Evolutionary conservation across 768 basidiomycete genomes (phyloP).

Genomic region (Termitomyces sp.): DNA sequence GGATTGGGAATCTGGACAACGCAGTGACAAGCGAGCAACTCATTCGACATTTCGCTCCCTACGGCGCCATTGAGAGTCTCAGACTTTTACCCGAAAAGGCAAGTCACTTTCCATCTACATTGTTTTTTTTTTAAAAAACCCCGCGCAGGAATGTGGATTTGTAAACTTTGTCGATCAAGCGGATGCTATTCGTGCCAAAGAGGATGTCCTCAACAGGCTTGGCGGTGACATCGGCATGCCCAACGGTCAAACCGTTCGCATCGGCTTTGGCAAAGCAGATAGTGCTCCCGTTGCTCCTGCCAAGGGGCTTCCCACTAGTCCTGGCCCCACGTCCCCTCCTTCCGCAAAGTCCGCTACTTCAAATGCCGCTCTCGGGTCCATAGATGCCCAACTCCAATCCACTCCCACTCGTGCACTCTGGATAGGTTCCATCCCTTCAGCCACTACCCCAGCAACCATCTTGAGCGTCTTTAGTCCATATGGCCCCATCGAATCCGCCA

Average conservation of each 20-base stretch:
- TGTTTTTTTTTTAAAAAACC: no score
- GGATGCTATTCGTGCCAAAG: slow-evolving; percentile 96
- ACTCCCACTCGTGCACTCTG: slow-evolving; percentile 93
- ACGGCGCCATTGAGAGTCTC: slow-evolving; percentile 95
- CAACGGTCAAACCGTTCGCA: slow-evolving; percentile 92
- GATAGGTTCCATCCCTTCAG: slow-evolving; percentile 96
- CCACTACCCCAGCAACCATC: slow-evolving; percentile 91
- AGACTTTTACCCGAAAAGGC: slow-evolving; percentile 97
- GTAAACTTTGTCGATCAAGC: slow-evolving; percentile 96
- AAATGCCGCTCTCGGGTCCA: slow-evolving; percentile 53
- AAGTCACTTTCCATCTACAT: slow-evolving; percentile 9
- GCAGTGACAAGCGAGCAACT: slow-evolving; percentile 93
- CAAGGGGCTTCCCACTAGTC: slow-evolving; percentile 63
- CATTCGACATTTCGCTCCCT: slow-evolving; percentile 91
- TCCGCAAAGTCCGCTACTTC: slow-evolving; percentile 39
- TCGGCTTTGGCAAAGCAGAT: slow-evolving; percentile 97
- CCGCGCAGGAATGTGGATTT: slow-evolving; percentile 99
- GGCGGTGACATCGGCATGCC: slow-evolving; percentile 93
- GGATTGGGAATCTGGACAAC: slow-evolving; percentile 98
- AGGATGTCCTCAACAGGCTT: slow-evolving; percentile 93
- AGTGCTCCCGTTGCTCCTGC: slow-evolving; percentile 90
- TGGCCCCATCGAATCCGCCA: slow-evolving; percentile 94
- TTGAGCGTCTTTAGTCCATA: slow-evolving; percentile 96
- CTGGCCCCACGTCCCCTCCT: slow-evolving; percentile 64
- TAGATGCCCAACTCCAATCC: slow-evolving; percentile 85